Base-by-base conservation (phyloP, 2,329 filamentous ascomycete genomes). In the Myriosclerotinia duriaeana region DNA sequence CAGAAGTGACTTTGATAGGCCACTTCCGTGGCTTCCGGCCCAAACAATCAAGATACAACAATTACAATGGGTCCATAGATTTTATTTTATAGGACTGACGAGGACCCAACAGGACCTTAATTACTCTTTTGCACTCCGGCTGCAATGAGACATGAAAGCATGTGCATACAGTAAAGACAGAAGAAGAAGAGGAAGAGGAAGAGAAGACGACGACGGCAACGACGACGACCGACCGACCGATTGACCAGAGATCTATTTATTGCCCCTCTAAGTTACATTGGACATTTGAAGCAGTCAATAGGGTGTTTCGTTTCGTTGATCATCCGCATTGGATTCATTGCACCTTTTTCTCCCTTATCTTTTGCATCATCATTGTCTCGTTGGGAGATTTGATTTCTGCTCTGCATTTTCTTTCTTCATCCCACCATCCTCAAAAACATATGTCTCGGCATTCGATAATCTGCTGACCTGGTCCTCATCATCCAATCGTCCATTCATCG, bases 11-110 rank as follows among this genome's bases (percentile, higher is more conserved):
- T 60, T 48, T 60, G 30, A 50, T 26, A 38, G 44, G n/a, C n/a
- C 44, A 50, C 58, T 44, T 50, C 58, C 58, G 58, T 44, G 34
- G 44, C 58, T 60, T 60, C 58, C 58, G 58, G 58, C 44, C 38
- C 58, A 26, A 50, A 12, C 8, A 50, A 38, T 3, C 44, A 60
- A 15, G 30, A 60, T 50, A 42, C 30, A 44, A 30, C 15, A 44
- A 17, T 38, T 38, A 48, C 4, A 48, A 50, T 50, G 56, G 56
- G 30, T 50, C 56, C 44, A 36, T 9, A 36, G 40, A n/a, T 48
- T 59, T 5, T 17, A 22, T 30, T 46, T 48, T 46, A 34, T 34
- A 34, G 30, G 30, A 34, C 30, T 6, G 6, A 34, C 30, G 26
- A 34, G 30, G 20, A 9, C n/a, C 17, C 20, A 14, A 38, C 11